A percentile compares a stretch with the other conserved stretches of the same genome.
Conservation (phyloP, 192 early-diverging fungal genomes). For the Rhizophagus clarus region DNA sequence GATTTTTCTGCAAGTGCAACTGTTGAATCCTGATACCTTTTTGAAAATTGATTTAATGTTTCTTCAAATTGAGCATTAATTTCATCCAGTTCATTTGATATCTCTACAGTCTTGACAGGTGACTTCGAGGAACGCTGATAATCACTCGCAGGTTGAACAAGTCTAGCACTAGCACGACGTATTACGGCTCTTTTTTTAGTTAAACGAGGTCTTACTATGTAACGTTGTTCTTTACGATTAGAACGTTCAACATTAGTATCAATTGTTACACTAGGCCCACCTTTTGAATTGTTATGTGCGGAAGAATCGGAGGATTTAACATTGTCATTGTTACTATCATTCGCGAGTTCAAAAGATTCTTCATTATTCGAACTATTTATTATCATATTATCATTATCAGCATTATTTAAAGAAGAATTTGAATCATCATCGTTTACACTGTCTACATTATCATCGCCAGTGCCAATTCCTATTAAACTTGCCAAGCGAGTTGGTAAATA, state of each 20-base stretch:
- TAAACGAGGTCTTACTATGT: slow-evolving; percentile 20
- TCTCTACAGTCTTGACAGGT: slow-evolving; percentile 12
- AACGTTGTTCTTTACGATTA: slow-evolving; percentile 19
- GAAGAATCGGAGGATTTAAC: not conserved
- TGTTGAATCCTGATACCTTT: slow-evolving; percentile 30
- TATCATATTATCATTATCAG: not conserved
- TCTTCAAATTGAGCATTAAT: slow-evolving; percentile 28
- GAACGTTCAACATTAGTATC: not conserved
- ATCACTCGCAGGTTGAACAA: slow-evolving; percentile 4
- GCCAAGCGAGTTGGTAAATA: slow-evolving; percentile 7
- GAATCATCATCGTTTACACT: too few species aligned
- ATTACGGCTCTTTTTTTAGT: slow-evolving; percentile 21
- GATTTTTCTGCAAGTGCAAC: slow-evolving; percentile 25
- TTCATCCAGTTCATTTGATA: slow-evolving; percentile 28
- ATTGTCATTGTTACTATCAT: not conserved
- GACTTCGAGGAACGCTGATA: not conserved
- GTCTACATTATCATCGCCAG: not conserved
- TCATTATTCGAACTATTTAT: not conserved
- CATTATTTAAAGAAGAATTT: not conserved
- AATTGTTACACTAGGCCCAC: not conserved
- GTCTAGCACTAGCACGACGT: slow-evolving; percentile 12
- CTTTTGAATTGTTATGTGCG: not conserved
- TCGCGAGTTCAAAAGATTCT: not conserved
- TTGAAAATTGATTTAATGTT: slow-evolving; percentile 21
- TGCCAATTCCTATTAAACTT: slow-evolving; percentile 2